Conservation (phyloP, 2,329 filamentous ascomycete species). For the Dactylonectria estremocensis region DNA sequence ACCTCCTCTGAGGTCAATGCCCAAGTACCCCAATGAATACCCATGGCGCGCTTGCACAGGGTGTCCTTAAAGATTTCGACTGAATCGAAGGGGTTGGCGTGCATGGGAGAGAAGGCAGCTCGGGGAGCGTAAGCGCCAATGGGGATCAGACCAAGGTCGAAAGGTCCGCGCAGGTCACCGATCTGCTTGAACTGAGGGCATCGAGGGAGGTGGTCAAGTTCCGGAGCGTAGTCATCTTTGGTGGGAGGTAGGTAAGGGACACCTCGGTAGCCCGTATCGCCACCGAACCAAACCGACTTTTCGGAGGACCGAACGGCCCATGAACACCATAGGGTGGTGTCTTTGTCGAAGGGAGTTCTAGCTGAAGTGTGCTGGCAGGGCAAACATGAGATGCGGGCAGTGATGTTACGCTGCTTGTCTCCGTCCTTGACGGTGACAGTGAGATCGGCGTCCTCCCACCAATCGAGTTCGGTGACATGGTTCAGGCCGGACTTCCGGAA, state of each 20-base stretch:
- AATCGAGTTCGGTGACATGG: constrained; percentile 91
- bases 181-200: constrained; percentile 92
- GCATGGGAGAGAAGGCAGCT: constrained; percentile 82
- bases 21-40: constrained; percentile 96
- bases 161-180: constrained; percentile 84
- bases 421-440: constrained; percentile 62
- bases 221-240: constrained; percentile 79
- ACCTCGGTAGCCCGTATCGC: constrained; percentile 91
- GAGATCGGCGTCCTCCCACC: constrained; percentile 92
- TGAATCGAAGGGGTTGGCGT: constrained; percentile 88
- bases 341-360: constrained; percentile 77
- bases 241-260: constrained; percentile 76
- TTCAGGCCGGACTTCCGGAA: constrained; percentile 79
- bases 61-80: constrained; percentile 94
- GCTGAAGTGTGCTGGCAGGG: constrained; percentile 89
- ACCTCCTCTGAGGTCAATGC: constrained; percentile 88
- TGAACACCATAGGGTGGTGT: constrained; percentile 87
- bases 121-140: constrained; percentile 91
- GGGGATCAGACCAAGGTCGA: constrained; percentile 92
- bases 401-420: constrained; percentile 64
- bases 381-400: constrained; percentile 81
- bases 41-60: constrained; percentile 82
- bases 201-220: constrained; percentile 76
- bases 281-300: constrained; percentile 88
- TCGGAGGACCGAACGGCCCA: constrained; percentile 84